Evolutionary conservation across 352 stramenopile species (phyloP).

Genomic region (Thalassiosira mediterranea): DNA sequence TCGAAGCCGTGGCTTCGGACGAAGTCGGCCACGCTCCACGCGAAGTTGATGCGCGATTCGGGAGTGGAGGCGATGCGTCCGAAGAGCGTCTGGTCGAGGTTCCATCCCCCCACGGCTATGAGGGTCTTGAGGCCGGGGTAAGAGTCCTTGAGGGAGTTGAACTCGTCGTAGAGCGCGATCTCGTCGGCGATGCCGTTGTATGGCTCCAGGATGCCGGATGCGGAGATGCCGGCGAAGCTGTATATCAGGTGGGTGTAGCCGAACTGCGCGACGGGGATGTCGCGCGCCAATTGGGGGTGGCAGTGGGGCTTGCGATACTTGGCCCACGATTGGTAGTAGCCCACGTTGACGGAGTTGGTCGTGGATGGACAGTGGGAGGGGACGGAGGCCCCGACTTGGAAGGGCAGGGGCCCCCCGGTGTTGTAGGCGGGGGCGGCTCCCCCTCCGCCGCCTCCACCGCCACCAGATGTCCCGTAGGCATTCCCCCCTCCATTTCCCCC

Average conservation of each 20-base stretch:
- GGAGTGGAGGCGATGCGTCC: conserved; percentile 1
- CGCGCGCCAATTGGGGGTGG: conserved; percentile 13
- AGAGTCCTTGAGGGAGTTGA: conserved; percentile 42
- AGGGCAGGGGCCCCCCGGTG: neutral
- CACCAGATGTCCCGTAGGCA: neutral
- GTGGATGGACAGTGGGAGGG: conserved; percentile 19
- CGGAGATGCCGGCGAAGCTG: conserved; percentile 39
- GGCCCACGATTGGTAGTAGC: conserved; percentile 60
- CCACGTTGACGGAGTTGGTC: conserved; percentile 40
- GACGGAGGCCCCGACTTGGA: conserved; percentile 17
- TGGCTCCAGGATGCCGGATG: conserved; percentile 24
- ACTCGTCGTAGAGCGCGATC: conserved; percentile 26
- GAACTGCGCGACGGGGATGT: conserved; percentile 22
- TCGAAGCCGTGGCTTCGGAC: conserved; percentile 39
- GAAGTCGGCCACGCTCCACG: conserved; percentile 28
- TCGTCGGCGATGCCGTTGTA: conserved; percentile 48
- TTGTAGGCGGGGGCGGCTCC: neutral
- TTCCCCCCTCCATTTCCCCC: conserved; percentile 1
- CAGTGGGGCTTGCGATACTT: conserved; percentile 42
- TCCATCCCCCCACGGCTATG: conserved; percentile 51
- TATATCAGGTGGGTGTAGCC: conserved; percentile 56
- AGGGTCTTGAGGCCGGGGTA: conserved; percentile 27
- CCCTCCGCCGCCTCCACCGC: neutral
- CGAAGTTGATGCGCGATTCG: conserved; percentile 17
- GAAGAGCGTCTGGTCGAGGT: conserved; percentile 46